A percentile compares a stretch with the other conserved stretches of the same genome.
These are phyloP conservation scores for Prunus armeniaca DNA, from an alignment of 306 rosid species.

Conservation along the genomic window DNA sequence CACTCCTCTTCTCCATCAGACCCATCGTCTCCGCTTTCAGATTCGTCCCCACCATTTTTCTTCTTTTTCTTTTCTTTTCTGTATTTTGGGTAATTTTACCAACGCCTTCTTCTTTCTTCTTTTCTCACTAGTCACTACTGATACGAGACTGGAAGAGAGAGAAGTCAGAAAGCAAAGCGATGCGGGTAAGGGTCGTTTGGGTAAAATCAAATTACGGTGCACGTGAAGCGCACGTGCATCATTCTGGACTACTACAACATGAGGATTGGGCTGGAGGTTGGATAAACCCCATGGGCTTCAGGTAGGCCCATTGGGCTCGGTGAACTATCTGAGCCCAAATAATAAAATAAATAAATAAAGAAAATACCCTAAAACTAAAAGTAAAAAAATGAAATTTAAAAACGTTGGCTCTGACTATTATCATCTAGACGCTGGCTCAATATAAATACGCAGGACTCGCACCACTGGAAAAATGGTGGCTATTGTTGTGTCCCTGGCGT, in stretches of 20 bases:
- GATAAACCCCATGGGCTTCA: background rate
- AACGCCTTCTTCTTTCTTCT: background rate
- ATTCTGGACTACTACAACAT: background rate
- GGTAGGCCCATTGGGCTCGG: background rate
- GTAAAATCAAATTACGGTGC: background rate
- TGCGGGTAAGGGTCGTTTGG: background rate
- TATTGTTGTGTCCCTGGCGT: constrained; percentile 41
- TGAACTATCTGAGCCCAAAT: background rate
- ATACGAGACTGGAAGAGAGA: background rate
- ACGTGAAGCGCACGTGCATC: background rate
- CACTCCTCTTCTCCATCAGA: constrained; percentile 67
- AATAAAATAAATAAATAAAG: background rate
- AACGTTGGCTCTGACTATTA: background rate
- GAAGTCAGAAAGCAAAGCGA: background rate
- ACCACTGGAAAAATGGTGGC: constrained; percentile 48
- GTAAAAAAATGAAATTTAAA: background rate
- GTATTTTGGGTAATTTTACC: background rate
- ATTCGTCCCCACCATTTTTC: constrained; percentile 78
- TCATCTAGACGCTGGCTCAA: constrained; percentile 21
- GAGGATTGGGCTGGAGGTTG: no score
- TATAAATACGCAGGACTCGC: constrained; percentile 48
- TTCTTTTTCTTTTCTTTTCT: background rate
- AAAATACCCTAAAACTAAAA: background rate
- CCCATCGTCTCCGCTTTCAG: constrained; percentile 67
- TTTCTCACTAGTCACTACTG: no score